Conservation (phyloP, 2,329 filamentous ascomycete species). For the Ceratocystiopsis minuta region DNA sequence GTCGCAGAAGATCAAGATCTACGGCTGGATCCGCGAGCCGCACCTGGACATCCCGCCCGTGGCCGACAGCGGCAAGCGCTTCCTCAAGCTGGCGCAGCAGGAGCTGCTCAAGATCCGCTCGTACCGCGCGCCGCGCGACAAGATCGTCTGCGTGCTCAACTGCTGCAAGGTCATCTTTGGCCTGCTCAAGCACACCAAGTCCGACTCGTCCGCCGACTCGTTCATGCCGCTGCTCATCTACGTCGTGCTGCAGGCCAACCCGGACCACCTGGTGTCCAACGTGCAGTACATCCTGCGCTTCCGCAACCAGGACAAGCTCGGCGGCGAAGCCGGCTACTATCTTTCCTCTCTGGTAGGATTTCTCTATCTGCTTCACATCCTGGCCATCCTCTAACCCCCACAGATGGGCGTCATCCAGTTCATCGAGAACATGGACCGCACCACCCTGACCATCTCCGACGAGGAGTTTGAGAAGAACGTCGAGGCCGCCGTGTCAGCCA, state of each 20-base stretch:
- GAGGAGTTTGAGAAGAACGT: conserved; percentile 93
- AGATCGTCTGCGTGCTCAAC: conserved; percentile 95
- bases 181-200: conserved; percentile 76
- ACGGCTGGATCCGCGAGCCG: conserved; percentile 82
- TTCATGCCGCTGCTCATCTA: conserved; percentile 94
- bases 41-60: conserved; percentile 83
- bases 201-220: conserved; percentile 86
- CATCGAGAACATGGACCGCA: conserved; percentile 89
- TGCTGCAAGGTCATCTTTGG: conserved; percentile 99
- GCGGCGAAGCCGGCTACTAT: conserved; percentile 96
- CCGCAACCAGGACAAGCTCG: conserved; percentile 90
- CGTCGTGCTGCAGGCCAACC: conserved; percentile 84
- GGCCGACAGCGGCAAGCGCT: conserved; percentile 71
- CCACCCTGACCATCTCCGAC: conserved; percentile 79
- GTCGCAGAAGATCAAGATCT: conserved; percentile 91
- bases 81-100: conserved; percentile 77
- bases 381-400: too few relatives aligned
- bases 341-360: conserved; percentile 83
- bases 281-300: conserved; percentile 96
- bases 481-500: conserved; percentile 88
- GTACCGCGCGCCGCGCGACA: conserved; percentile 91
- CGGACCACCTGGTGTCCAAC: conserved; percentile 89
- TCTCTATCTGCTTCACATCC: too few relatives aligned
- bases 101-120: conserved; percentile 92
- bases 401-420: conserved; percentile 95